Evolutionary conservation across 495 filamentous ascomycete genomes (phyloP).

Genomic region (Aspergillus homomorphus): DNA sequence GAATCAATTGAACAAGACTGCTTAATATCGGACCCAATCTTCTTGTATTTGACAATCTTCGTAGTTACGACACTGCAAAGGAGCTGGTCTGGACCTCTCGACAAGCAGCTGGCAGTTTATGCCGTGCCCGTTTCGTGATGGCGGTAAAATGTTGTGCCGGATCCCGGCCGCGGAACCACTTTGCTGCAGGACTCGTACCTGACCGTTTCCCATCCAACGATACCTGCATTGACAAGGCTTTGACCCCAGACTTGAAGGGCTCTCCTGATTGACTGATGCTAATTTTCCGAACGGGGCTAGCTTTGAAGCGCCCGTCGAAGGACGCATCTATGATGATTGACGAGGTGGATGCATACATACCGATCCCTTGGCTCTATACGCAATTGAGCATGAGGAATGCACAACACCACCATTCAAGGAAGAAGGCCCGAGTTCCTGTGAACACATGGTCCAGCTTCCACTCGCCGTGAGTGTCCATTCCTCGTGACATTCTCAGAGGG

Average conservation of each 20-base stretch:
- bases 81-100: conserved; percentile 2
- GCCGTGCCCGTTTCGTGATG: neutral
- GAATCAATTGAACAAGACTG: too few species aligned
- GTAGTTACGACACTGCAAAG: too few species aligned
- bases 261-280: too few species aligned
- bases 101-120: too few species aligned
- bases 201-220: neutral
- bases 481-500: neutral
- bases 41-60: too few species aligned
- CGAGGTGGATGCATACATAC: neutral
- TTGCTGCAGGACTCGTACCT: conserved; percentile 1
- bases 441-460: neutral
- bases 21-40: too few species aligned
- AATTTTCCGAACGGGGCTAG: too few species aligned
- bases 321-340: too few species aligned
- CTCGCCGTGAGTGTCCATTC: neutral
- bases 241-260: too few species aligned
- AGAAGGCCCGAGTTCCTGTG: neutral
- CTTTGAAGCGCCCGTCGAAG: too few species aligned
- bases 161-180: neutral
- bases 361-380: neutral
- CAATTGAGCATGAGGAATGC: neutral
- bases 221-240: too few species aligned
- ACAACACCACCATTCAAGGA: neutral
- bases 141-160: neutral